phyloP scores from a whole-genome alignment of 108 stramenopile species.

The Phaeodactylum tricornutum region DNA sequence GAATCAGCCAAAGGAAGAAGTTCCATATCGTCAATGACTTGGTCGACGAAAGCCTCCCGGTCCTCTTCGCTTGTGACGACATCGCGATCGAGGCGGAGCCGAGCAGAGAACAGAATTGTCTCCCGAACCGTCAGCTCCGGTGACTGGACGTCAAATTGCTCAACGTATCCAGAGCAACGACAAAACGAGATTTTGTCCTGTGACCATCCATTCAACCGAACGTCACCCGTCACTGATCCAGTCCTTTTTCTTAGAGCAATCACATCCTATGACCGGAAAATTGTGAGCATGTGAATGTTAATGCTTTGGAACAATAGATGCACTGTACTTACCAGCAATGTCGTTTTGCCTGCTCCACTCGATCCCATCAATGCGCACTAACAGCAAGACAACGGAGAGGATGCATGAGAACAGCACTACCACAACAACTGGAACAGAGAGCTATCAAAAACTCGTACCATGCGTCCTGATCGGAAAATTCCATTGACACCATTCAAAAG shows the following conservation, averaged over 20 bases:
- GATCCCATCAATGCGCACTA: slow-evolving; percentile 8
- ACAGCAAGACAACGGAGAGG: too few species aligned
- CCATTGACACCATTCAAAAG: slow-evolving; percentile 53
- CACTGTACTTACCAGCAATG: slow-evolving; percentile 22
- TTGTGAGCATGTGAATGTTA: background rate
- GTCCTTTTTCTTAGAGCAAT: slow-evolving; percentile 58
- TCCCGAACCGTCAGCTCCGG: slow-evolving; percentile 78
- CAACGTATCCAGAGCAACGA: slow-evolving; percentile 75
- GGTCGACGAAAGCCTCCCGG: slow-evolving; percentile 55
- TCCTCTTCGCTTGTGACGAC: slow-evolving; percentile 30
- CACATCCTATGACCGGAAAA: slow-evolving; percentile 24
- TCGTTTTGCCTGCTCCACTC: slow-evolving; percentile 34
- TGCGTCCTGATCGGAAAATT: slow-evolving; percentile 43
- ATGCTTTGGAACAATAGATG: background rate
- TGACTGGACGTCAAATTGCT: slow-evolving; percentile 85
- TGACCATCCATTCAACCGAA: slow-evolving; percentile 48
- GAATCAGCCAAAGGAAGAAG: slow-evolving; percentile 43
- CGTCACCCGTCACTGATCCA: slow-evolving; percentile 46
- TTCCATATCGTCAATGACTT: slow-evolving; percentile 71
- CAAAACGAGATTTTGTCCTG: slow-evolving; percentile 54
- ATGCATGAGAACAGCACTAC: too few species aligned
- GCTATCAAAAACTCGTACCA: too few species aligned
- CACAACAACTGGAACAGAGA: too few species aligned
- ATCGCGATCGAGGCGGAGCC: slow-evolving; percentile 54
- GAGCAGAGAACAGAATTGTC: slow-evolving; percentile 80